A percentile compares a stretch with the other conserved stretches of the same genome.
Conservation (phyloP, 306 rosid species). For the Quercus cerris region DNA sequence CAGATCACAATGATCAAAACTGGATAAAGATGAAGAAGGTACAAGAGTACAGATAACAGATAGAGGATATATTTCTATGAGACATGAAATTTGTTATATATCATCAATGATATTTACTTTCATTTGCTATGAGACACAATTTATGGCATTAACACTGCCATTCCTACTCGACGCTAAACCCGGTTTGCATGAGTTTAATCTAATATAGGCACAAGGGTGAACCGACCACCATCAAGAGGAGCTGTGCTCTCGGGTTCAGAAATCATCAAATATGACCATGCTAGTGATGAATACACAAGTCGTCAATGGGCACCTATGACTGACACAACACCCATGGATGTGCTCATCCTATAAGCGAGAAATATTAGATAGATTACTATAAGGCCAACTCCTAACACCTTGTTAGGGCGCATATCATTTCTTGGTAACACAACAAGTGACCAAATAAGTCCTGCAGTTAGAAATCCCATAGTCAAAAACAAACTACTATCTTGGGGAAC, state of each 20-base stretch:
- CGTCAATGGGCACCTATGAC: not conserved
- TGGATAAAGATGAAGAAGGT: not conserved
- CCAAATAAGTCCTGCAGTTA: constrained; percentile 64
- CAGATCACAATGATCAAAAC: not conserved
- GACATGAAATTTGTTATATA: not conserved
- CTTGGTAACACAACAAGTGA: constrained; percentile 59
- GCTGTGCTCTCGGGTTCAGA: not conserved
- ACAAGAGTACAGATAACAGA: not conserved
- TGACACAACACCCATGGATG: constrained; percentile 27
- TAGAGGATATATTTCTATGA: not conserved
- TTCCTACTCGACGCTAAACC: constrained; percentile 17
- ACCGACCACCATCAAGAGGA: not conserved
- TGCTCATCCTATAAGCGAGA: constrained; percentile 54
- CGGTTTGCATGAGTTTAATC: not conserved
- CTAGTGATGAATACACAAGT: not conserved
- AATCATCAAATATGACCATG: not conserved
- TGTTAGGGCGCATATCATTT: constrained; percentile 67
- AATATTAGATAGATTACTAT: constrained; percentile 58
- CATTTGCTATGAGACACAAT: not conserved
- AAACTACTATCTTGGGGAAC: constrained; percentile 67
- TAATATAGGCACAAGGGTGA: not conserved
- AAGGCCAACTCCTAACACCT: constrained; percentile 65
- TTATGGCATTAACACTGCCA: not conserved
- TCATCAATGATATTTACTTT: not conserved
- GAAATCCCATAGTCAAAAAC: constrained; percentile 68